A percentile compares a stretch with the other conserved stretches of the same genome.
Conservation (phyloP, 805 yeast genomes). For the Sugiyamaella chiloensis region DNA sequence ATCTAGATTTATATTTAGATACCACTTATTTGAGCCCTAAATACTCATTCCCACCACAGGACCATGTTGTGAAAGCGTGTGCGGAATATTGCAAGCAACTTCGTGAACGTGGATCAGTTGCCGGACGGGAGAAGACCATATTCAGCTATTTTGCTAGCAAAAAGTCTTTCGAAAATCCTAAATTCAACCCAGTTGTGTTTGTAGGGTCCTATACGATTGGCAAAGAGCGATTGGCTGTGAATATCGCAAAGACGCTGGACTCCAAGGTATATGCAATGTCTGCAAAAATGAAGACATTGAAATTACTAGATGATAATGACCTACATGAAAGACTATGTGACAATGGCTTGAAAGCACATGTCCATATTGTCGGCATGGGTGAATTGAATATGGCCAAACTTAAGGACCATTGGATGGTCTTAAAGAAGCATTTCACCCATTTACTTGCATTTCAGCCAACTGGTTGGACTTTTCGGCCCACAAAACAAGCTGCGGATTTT, state of each 20-base stretch:
- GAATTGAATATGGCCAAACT: conserved; percentile 43
- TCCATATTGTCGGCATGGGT: conserved; percentile 73
- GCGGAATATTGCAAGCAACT: conserved; percentile 49
- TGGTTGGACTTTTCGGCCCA: conserved; percentile 72
- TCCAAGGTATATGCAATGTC: conserved; percentile 43
- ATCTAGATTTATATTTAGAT: conserved; percentile 61
- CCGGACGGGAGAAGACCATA: conserved; percentile 14
- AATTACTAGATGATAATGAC: conserved; percentile 42
- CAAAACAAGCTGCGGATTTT: conserved; percentile 18
- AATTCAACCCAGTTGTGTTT: conserved; percentile 49
- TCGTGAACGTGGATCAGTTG: conserved; percentile 31
- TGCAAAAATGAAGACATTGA: conserved; percentile 46
- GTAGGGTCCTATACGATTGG: conserved; percentile 93
- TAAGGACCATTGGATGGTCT: conserved; percentile 48
- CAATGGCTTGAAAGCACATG: conserved; percentile 47
- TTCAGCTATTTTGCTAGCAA: conserved; percentile 20
- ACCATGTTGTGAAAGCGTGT: conserved; percentile 58
- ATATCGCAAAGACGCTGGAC: conserved; percentile 34
- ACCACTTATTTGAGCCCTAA: conserved; percentile 82
- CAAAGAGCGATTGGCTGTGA: conserved; percentile 77
- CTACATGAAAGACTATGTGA: conserved; percentile 42
- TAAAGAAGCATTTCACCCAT: conserved; percentile 48
- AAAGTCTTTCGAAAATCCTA: conserved; percentile 36
- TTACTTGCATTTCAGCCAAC: conserved; percentile 81
- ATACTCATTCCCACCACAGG: conserved; percentile 76